Evolutionary conservation across 1,139 yeast genomes (phyloP), one percentile per base, ranked within the genome.

Genomic region (Debaryomyces psychrophilus): DNA sequence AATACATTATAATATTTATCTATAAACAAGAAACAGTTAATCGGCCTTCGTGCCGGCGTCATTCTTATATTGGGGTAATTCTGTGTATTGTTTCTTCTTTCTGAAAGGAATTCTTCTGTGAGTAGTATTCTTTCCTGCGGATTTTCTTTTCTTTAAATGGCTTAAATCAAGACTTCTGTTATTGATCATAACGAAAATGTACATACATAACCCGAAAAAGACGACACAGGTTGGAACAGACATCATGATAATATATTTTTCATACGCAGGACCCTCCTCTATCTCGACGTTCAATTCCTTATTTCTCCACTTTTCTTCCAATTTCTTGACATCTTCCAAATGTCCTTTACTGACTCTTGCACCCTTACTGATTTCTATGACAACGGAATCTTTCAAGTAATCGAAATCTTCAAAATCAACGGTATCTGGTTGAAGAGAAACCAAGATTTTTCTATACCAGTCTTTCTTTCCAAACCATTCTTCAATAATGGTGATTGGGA

Each of bases 351-450:
- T 70, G 20, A 87, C 90, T 48, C 74, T 76, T 12, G 85, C 76
- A 22, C 84, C 83, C 52, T 71, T 69, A 47, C 79, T 73, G 43
- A 89, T 72, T 50, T 76, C 80, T 46, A 87, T 69, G 7, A 82
- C 69, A 11, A 85, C 73, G 31, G 82, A 82, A 45, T 85, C 72
- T 27, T 69, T 54, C 49, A 67, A 56, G 26, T 80, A 70, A 48
- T 82, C 76, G 56, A 84, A 85, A 2, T 85, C 90, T 2, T 83
- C 89, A 59, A 85, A 90, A 2, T 71, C 60, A 14, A 85, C 71
- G 39, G 70, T 71, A 49, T 83, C 87, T 2, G 95, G 95, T 61
- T 88, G 96, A 40, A 89, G 74, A 3, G 92, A 73, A 41, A 89
- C 65, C 45, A 79, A 67, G 46, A 78, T 71, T 59, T 81, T 73